These are phyloP conservation scores for Daphne laureola DNA, from an alignment of 441 rosid genomes.

Conservation along the genomic window DNA sequence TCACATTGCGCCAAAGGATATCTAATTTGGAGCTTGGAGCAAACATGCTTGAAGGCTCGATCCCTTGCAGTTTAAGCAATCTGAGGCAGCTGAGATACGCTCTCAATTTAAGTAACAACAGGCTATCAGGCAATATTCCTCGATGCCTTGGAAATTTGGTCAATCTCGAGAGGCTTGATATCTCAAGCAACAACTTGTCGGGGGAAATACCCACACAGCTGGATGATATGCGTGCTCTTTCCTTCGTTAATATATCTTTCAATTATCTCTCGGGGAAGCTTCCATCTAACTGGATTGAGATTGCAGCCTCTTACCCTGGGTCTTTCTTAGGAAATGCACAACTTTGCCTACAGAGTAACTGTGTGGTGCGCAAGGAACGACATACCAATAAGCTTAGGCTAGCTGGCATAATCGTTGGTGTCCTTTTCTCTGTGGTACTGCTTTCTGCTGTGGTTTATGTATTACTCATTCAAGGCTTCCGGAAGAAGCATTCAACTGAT, in stretches of 20 bases:
- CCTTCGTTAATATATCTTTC: constrained; percentile 34
- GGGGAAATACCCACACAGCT: constrained; percentile 31
- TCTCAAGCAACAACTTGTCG: constrained; percentile 31
- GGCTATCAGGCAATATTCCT: constrained; percentile 32
- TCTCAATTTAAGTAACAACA: constrained; percentile 31
- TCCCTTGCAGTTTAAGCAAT: constrained; percentile 31
- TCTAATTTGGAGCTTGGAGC: constrained; percentile 27
- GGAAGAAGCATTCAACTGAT: constrained; percentile 9
- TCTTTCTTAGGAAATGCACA: constrained; percentile 35
- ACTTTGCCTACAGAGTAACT: constrained; percentile 21
- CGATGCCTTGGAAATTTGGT: constrained; percentile 26
- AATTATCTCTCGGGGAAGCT: constrained; percentile 32
- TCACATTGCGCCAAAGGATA: constrained; percentile 19
- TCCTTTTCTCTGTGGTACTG: constrained; percentile 22
- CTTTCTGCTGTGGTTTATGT: constrained; percentile 22
- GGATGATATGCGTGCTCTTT: constrained; percentile 29
- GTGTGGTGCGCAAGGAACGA: constrained; percentile 10
- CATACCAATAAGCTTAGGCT: constrained; percentile 17
- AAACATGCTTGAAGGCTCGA: constrained; percentile 27
- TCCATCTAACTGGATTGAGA: constrained; percentile 22
- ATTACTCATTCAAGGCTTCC: constrained; percentile 16
- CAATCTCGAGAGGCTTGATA: constrained; percentile 34
- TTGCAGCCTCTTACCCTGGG: constrained; percentile 22
- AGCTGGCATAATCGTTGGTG: constrained; percentile 25
- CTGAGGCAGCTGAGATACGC: constrained; percentile 26